Evolutionary conservation across 495 filamentous ascomycete species (phyloP), one percentile per base, ranked within the genome.

Genomic region (Glutinoglossum americanum): DNA sequence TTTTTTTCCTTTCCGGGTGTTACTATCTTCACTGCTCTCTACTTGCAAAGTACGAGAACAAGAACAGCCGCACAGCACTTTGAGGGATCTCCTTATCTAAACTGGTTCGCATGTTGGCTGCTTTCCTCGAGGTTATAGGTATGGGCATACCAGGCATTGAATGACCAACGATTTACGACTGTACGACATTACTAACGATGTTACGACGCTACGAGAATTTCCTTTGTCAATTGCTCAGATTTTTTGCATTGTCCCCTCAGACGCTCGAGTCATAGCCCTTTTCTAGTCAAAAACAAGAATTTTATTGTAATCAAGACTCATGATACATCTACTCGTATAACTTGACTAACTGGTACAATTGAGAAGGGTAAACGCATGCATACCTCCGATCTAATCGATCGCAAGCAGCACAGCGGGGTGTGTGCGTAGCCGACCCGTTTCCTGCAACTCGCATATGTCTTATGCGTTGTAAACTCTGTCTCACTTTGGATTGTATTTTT

Each of bases 401-500:
- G 49, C 49, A 53, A 23, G 21, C 23, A 53, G 28, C 21, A 53
- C 49, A 19, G 25, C 49, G 23, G 23, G 49, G 49, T 21, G 28
- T 4, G 49, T 27, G 49, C 49, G 47, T 51, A 53, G 49, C 49
- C 49, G 49, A 53, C 49, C 49, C 49, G 49, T 53, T 28, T 53
- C 49, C 49, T 53, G 49, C 28, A 53, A 53, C 28, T 27, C 49
- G 49, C 49, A 53, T 53, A 53, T 53, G 49, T 53, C 49, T 53
- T 53, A 53, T 53, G 49, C 49, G 49, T 32, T 53, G 49, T 53
- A 28, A 53, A 53, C 25, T 51, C 21, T 53, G 49, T 53, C 49
- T 56, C 30, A 68, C 66, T 82, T 73, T 60, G 86, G 79, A 65
- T 85, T 79, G 70, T 95, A 95, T 69, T 95, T 95, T 51, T 90